Percentiles rank a stretch among this genome's conserved stretches.
Evolutionary conservation across 1,284 basidiomycete genomes (phyloP).

Genomic region (Sporisorium scitamineum): DNA sequence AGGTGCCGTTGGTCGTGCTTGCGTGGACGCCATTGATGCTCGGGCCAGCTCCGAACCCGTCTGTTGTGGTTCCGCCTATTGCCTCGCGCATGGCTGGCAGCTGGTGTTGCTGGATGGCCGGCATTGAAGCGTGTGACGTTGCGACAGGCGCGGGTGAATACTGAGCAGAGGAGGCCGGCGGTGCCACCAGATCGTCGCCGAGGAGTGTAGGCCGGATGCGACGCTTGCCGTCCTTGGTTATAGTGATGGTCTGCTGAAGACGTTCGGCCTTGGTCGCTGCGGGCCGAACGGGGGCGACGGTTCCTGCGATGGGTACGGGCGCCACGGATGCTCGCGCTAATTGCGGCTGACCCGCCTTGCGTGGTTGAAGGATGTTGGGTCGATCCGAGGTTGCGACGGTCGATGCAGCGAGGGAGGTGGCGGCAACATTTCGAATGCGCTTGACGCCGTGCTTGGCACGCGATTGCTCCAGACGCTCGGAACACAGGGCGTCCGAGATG

Average conservation of each 20-base stretch:
- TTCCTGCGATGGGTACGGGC: slow-evolving; percentile 31
- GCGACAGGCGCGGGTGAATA: slow-evolving; percentile 19
- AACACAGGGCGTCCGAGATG: slow-evolving; percentile 83
- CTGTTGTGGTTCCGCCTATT: slow-evolving; percentile 40
- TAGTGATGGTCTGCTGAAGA: slow-evolving; percentile 69
- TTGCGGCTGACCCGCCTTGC: slow-evolving; percentile 54
- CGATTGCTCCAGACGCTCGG: slow-evolving; percentile 72
- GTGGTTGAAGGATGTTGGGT: slow-evolving; percentile 64
- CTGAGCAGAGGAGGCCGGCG: slow-evolving; percentile 8
- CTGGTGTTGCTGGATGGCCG: slow-evolving; percentile 22
- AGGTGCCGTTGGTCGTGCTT: slow-evolving; percentile 18
- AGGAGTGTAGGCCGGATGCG: slow-evolving; percentile 75
- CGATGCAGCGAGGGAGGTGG: slow-evolving; percentile 2
- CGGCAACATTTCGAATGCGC: slow-evolving; percentile 15
- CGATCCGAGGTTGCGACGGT: slow-evolving; percentile 22
- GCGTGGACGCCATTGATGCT: slow-evolving; percentile 26
- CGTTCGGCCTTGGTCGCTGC: slow-evolving; percentile 39
- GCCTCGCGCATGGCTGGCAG: slow-evolving; percentile 44
- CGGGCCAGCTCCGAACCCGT: slow-evolving; percentile 27
- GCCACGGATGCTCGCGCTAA: slow-evolving; percentile 28
- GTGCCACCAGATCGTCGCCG: slow-evolving; percentile 50
- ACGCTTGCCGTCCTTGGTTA: slow-evolving; percentile 74
- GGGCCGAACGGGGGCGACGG: slow-evolving; percentile 20
- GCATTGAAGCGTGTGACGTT: slow-evolving; percentile 4
- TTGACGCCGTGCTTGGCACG: slow-evolving; percentile 57